Evolutionary conservation across 768 basidiomycete species (phyloP), one percentile per base, ranked within the genome.

Genomic region (Holtermannia corniformis): DNA sequence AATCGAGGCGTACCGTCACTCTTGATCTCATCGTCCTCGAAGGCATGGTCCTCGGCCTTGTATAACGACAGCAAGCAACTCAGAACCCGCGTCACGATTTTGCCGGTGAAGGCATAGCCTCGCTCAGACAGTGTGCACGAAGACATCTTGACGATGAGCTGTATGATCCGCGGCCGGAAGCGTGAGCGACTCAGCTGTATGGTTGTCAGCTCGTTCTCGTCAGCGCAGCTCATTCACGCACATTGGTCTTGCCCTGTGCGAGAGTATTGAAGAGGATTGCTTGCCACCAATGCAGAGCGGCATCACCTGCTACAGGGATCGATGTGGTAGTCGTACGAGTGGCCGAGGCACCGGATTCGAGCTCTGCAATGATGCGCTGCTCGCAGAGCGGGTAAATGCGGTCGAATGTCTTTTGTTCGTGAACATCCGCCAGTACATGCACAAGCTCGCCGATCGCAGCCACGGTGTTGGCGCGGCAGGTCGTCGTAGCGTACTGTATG

Each of bases 391-490:
- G 82, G 54, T 92, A 74, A 73, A 96, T 89, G 67, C 82, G 85
- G 46, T 79, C 80, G 54, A 93, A 77, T 0, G 83, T 85, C 74
- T 83, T 82, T 56, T 79, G 77, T 12, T 91, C 84, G 52, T 81
- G 78, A 12, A 84, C 83, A 37, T 86, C 80, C 2, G 90, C 85
- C 24, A 96, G 78, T 59, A 86, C 87, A 16, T 84, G 81, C 32
- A 96, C 80, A 11, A 96, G 80, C 57, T 91, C 87, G 1, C 88
- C 87, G 59, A 95, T 86, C 2, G 89, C 86, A 51, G 84, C 78
- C 47, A 92, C 87, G n/a, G 87, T 81, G 69, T 95, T 96, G 41
- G 87, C 83, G 63, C 88, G 87, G 2, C 85, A 84, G 58, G 89
- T 90, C 1, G 85, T 82, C n/a, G 85, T 87, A 0, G 82, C 85